Base-by-base conservation (phyloP, 1,139 yeast species). In the Zygosaccharomyces sapae region DNA sequence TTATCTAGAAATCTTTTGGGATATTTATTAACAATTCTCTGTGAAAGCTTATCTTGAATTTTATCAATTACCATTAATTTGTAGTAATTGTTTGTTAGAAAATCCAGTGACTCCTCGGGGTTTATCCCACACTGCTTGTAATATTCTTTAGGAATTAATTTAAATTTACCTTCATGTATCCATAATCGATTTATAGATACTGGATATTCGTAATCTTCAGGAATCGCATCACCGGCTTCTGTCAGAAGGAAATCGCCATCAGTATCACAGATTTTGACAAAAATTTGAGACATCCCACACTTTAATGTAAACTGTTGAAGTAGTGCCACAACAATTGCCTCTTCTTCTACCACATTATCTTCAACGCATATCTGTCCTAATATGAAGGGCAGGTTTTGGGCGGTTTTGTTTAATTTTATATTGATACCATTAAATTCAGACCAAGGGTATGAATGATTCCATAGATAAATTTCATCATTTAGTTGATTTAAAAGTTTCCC, bases 231-330 rank as follows among this genome's bases (percentile, higher is more conserved):
- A 33, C 74, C 69, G 2, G 75, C 70, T 49, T 77, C 80, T 8
- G 77, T 72, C 43, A 82, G 59, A 4, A 82, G 47, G 41, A 78
- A 74, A 50, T 83, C 88, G 2, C 80, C 79, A 43, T 77, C 83
- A 0, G 75, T 72, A 57, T 81, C 86, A 53, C 71, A 69, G 1
- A 77, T 53, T 45, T 76, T 79, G 6, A 80, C 67, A 56, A 66
- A 77, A 2, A 77, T 52, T 45, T 75, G 68, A 3, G 59, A 55
- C 31, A 65, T 63, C 5, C 54, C 41, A 9, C 30, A 29, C 19
- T 42, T 50, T 10, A 72, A 63, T 2, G 62, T 55, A 45, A 77
- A 67, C 27, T 68, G 63, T 45, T 63, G 61, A 13, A 80, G 63
- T 2, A 80, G 43, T 19, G 69, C 67, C 1, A 73, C 63, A 5